Conservation (phyloP, 805 yeast genomes). For the Candida odintsovae region DNA sequence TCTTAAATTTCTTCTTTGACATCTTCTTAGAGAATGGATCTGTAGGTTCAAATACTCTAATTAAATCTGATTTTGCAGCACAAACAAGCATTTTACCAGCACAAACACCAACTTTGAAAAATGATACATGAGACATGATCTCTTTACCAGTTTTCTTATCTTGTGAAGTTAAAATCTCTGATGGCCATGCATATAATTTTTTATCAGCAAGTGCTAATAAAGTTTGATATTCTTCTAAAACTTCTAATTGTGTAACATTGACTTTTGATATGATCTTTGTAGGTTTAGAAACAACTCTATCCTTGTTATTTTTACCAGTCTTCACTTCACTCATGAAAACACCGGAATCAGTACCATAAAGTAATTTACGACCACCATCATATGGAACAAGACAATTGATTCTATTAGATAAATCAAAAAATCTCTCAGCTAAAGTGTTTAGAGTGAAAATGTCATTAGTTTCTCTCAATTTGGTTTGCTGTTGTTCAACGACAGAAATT, state of each 20-base stretch:
- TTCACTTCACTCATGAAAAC: conserved; percentile 75
- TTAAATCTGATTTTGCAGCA: conserved; percentile 79
- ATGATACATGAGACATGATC: conserved; percentile 79
- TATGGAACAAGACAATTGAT: conserved; percentile 90
- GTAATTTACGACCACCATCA: conserved; percentile 86
- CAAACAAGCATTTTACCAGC: conserved; percentile 84
- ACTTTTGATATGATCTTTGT: conserved; percentile 65
- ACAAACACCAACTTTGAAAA: conserved; percentile 90
- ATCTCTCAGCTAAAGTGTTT: conserved; percentile 66
- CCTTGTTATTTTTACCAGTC: conserved; percentile 36
- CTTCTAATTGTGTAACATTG: conserved; percentile 85
- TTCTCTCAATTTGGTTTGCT: conserved; percentile 66
- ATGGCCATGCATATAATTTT: conserved; percentile 68
- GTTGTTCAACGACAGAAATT: conserved; percentile 71
- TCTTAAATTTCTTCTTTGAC: conserved; percentile 66
- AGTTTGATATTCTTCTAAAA: conserved; percentile 84
- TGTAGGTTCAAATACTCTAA: conserved; percentile 83
- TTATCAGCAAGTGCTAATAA: conserved; percentile 79
- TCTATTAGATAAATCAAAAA: conserved; percentile 67
- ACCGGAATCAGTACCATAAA: conserved; percentile 91
- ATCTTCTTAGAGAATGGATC: conserved; percentile 59
- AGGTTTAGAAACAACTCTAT: conserved; percentile 62
- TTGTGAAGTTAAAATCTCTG: conserved; percentile 55
- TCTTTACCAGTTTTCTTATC: conserved; percentile 63
- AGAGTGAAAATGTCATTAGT: conserved; percentile 76